These are phyloP conservation scores for Sesbania bispinosa DNA, from an alignment of 306 rosid species.

Conservation along the genomic window DNA sequence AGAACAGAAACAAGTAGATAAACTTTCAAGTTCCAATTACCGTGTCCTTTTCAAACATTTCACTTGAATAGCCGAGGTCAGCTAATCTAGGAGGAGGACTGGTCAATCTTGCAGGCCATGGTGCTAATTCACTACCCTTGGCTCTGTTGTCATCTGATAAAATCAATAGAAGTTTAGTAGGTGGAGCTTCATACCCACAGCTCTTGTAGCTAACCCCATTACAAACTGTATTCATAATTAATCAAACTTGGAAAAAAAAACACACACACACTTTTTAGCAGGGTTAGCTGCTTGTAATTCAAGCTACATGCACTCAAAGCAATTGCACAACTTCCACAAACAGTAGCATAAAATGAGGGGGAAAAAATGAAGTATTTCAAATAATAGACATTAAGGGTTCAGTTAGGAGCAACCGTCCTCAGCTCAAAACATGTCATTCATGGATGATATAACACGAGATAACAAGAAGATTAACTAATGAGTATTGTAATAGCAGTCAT, in stretches of 20 bases:
- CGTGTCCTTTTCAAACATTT: slow-evolving; percentile 82
- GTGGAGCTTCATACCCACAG: not conserved
- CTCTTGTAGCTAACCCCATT: not conserved
- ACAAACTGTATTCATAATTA: not conserved
- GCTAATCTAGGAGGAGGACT: slow-evolving; percentile 90
- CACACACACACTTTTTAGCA: not conserved
- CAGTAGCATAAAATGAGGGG: not conserved
- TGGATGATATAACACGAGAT: not conserved
- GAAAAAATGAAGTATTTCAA: not conserved
- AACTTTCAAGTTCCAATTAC: slow-evolving; percentile 37
- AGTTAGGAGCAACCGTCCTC: not conserved
- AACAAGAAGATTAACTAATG: not conserved
- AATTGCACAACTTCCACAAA: not conserved
- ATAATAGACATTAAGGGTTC: not conserved
- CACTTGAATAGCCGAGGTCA: slow-evolving; percentile 75
- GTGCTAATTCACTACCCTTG: slow-evolving; percentile 85
- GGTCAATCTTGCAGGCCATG: slow-evolving; percentile 87
- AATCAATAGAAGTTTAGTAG: slow-evolving; percentile 26
- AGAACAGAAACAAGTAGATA: slow-evolving; percentile 9
- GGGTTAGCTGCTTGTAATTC: slow-evolving; percentile 5
- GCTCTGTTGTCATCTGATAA: slow-evolving; percentile 67
- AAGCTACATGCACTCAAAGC: not conserved
- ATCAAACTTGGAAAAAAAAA: not conserved
- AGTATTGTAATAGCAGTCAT: not conserved
- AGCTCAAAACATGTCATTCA: not conserved